phyloP scores from a whole-genome alignment of 805 yeast species.

The Candida vartiovaarae region DNA sequence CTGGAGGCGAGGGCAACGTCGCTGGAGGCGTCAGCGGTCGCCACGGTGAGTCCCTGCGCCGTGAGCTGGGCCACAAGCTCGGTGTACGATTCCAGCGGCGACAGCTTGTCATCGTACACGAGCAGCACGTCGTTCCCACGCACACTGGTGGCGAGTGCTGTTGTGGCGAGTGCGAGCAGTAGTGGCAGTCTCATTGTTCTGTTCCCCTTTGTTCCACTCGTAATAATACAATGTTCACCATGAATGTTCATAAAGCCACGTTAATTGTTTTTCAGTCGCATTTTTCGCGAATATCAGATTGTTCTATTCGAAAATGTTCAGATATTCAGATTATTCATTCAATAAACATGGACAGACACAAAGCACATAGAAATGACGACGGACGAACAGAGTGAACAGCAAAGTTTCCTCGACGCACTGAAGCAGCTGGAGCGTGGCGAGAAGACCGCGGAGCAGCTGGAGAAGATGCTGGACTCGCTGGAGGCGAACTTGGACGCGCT shows the following conservation, averaged over 20 bases:
- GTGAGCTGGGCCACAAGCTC: conserved; percentile 4
- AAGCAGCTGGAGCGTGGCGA: conserved; percentile 64
- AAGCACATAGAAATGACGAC: conserved; percentile 4
- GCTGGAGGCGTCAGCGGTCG: conserved; percentile 19
- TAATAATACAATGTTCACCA: too few relatives aligned
- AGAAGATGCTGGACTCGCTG: conserved; percentile 54
- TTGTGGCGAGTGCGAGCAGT: conserved; percentile 3
- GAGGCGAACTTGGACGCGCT: conserved; percentile 60
- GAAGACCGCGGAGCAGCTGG: conserved; percentile 52
- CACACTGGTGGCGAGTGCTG: conserved; percentile 9
- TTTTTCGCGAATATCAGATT: too few relatives aligned
- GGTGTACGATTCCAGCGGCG: conserved; percentile 8
- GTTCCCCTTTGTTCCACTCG: too few relatives aligned
- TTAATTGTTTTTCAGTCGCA: not conserved
- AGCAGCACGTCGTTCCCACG: conserved; percentile 12
- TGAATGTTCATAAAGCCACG: not conserved
- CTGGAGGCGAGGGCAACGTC: conserved; percentile 29
- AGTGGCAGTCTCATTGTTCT: too few relatives aligned
- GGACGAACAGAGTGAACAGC: conserved; percentile 32
- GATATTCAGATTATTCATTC: too few relatives aligned
- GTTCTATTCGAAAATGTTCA: too few relatives aligned
- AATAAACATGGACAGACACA: too few relatives aligned
- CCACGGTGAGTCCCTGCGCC: conserved; percentile 29
- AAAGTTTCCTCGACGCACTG: conserved; percentile 36
- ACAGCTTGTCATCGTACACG: conserved; percentile 21